These are phyloP conservation scores for Dissoconium aciculare DNA, from an alignment of 2,329 filamentous ascomycete genomes.

Conservation along the genomic window DNA sequence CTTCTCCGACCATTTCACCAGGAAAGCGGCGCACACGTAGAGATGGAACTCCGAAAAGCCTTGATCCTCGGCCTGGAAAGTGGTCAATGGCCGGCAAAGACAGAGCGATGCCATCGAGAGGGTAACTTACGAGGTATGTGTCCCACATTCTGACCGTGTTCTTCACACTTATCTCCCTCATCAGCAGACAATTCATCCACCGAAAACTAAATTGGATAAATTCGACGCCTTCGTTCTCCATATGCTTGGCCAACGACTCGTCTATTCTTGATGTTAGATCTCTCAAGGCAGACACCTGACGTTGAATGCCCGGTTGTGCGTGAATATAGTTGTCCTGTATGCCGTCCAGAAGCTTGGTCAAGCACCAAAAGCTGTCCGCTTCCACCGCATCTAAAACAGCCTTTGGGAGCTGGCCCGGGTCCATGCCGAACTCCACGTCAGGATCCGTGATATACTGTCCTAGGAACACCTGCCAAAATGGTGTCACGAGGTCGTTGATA, in stretches of 20 bases:
- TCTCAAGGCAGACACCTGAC: conserved; percentile 75
- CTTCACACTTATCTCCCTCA: conserved; percentile 91
- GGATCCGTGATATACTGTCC: conserved; percentile 89
- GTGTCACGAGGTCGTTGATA: conserved; percentile 94
- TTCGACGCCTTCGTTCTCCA: conserved; percentile 82
- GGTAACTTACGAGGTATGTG: conserved; percentile 69
- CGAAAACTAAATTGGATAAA: conserved; percentile 99
- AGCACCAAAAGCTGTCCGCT: conserved; percentile 95
- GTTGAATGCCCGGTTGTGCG: conserved; percentile 88
- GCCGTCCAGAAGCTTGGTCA: conserved; percentile 93
- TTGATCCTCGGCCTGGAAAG: conserved; percentile 75
- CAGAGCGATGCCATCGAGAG: conserved; percentile 2
- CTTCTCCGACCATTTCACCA: conserved; percentile 96
- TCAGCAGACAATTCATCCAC: conserved; percentile 98
- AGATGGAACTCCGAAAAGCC: conserved; percentile 97
- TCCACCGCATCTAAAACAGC: conserved; percentile 91
- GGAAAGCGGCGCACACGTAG: conserved; percentile 92
- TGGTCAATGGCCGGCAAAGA: conserved; percentile 3
- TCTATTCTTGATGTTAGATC: conserved; percentile 89
- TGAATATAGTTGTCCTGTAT: conserved; percentile 99
- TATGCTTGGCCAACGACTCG: conserved; percentile 64
- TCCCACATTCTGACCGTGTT: conserved; percentile 99
- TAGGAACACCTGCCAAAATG: conserved; percentile 95
- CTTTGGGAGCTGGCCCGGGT: conserved; percentile 82
- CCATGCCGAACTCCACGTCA: conserved; percentile 87